Base-by-base conservation (phyloP, 129 eudicot species). In the Ambrosia trifida region DNA sequence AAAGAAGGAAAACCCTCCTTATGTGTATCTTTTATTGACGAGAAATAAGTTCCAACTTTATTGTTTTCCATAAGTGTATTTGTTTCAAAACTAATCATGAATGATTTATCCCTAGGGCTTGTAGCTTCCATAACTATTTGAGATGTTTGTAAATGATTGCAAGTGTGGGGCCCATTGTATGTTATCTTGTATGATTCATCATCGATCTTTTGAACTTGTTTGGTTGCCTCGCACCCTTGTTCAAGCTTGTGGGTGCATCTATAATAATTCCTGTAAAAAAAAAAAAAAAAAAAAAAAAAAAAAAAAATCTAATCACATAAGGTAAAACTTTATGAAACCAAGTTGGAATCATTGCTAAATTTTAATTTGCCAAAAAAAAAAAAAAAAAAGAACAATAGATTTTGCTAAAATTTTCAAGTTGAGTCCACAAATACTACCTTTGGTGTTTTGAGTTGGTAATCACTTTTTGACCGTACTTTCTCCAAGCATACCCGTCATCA, bases 401-500 rank as follows among this genome's bases (percentile, higher is more conserved):
- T 4, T 20, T 11, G n/a, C 11, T 45, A 47, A 20, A 43, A 47
- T 43, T 30, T 66, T 66, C 12, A 19, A 5, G 4, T 60, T 11
- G 9, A 60, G 32, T 60, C 66, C n/a, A 13, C 31, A 46, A 46
- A 45, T 46, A 67, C 70, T 47, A 88, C 95, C 90, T 88, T 46
- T 84, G 88, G 57, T 87, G 52, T 19, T 52, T 84, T 7, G 88
- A 36, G 43, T 85, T 72, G 32, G 65, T 91, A 64, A 90, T 90
- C 9, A 8, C 30, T 54, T 90, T 90, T 47, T 90, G 96, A 4
- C 96, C 96, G 66, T 90, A 90, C 28, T 90, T 90, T 58, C 96
- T 87, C 96, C 96, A 90, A 18, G 89, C 91, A 74, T 83, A 67
- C 5, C 88, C 91, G 67, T 90, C 96, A 7, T 83, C 91, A n/a